Percentiles rank a stretch among this genome's conserved stretches.
These are phyloP conservation scores for Neophaeococcomyces aloes DNA, from an alignment of 2,329 filamentous ascomycete genomes.

Conservation along the genomic window DNA sequence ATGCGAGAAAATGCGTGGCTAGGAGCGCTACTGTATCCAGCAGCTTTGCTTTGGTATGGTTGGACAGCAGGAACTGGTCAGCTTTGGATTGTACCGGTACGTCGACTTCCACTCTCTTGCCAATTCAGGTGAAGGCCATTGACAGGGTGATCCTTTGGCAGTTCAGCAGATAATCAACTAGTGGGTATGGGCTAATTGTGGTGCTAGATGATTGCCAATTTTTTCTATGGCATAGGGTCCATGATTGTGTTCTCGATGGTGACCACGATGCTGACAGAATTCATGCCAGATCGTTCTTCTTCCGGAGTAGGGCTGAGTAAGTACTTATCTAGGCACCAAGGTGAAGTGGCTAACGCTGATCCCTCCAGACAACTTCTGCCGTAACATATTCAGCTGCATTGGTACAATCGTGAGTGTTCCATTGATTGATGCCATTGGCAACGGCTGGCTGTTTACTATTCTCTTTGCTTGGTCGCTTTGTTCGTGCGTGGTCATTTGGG, in stretches of 20 bases:
- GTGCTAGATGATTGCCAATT: slow-evolving; percentile 48
- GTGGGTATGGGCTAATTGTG: too few relatives aligned
- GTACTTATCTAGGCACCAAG: not conserved
- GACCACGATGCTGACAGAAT: slow-evolving; percentile 78
- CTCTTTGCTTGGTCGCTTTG: slow-evolving; percentile 47
- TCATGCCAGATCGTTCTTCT: slow-evolving; percentile 61
- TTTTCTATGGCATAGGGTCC: slow-evolving; percentile 63
- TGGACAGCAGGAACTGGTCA: slow-evolving; percentile 58
- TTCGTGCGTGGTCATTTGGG: slow-evolving; percentile 47
- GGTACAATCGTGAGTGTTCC: slow-evolving; percentile 61
- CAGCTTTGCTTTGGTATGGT: slow-evolving; percentile 63
- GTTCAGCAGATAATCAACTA: too few relatives aligned
- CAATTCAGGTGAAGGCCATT: too few relatives aligned
- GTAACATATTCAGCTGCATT: slow-evolving; percentile 67
- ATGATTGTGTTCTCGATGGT: slow-evolving; percentile 68
- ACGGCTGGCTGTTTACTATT: slow-evolving; percentile 66
- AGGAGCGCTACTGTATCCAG: slow-evolving; percentile 59
- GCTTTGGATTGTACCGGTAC: slow-evolving; percentile 49
- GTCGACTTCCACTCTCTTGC: too few relatives aligned
- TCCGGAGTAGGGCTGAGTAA: slow-evolving; percentile 53
- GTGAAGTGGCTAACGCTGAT: slow-evolving; percentile 26
- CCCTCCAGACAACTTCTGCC: slow-evolving; percentile 58
- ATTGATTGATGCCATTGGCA: slow-evolving; percentile 58
- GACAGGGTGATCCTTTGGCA: too few relatives aligned
- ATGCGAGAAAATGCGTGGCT: slow-evolving; percentile 76